These are phyloP conservation scores for Pseudotulostoma volvatum DNA, from an alignment of 495 filamentous ascomycete genomes.

Conservation along the genomic window DNA sequence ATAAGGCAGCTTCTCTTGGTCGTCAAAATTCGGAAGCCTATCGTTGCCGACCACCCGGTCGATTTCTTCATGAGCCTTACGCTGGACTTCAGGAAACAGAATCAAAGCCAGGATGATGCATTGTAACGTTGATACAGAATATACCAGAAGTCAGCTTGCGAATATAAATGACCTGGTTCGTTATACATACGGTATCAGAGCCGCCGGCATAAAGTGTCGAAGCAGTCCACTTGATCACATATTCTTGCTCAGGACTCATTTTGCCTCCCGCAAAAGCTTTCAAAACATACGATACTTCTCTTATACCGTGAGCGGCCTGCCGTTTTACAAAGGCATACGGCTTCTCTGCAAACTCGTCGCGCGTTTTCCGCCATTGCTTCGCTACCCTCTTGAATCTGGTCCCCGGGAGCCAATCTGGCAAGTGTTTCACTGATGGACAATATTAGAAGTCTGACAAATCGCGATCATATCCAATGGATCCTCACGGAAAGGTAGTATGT, in stretches of 20 bases:
- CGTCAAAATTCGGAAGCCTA: slow-evolving; percentile 12
- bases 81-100: slow-evolving; percentile 32
- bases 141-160: too few species aligned
- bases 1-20: slow-evolving; percentile 24
- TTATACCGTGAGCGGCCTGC: slow-evolving; percentile 16
- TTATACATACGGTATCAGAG: slow-evolving; percentile 26
- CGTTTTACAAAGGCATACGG: slow-evolving; percentile 25
- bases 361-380: slow-evolving; percentile 11
- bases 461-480: not conserved
- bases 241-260: slow-evolving; percentile 10
- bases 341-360: slow-evolving; percentile 9
- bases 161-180: too few species aligned
- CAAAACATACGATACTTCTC: slow-evolving; percentile 19
- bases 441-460: slow-evolving; percentile 1
- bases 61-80: slow-evolving; percentile 41
- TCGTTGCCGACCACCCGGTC: slow-evolving; percentile 30
- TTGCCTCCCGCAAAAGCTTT: slow-evolving; percentile 12
- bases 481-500: slow-evolving; percentile 19
- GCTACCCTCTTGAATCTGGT: slow-evolving; percentile 26
- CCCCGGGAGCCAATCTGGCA: slow-evolving; percentile 34
- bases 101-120: slow-evolving; percentile 33
- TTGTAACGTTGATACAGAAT: slow-evolving; percentile 16
- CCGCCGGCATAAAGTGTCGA: slow-evolving; percentile 35
- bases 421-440: slow-evolving; percentile 15
- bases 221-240: slow-evolving; percentile 21